Conservation (phyloP, 2,329 filamentous ascomycete genomes). For the Paraconiothyrium brasiliense region DNA sequence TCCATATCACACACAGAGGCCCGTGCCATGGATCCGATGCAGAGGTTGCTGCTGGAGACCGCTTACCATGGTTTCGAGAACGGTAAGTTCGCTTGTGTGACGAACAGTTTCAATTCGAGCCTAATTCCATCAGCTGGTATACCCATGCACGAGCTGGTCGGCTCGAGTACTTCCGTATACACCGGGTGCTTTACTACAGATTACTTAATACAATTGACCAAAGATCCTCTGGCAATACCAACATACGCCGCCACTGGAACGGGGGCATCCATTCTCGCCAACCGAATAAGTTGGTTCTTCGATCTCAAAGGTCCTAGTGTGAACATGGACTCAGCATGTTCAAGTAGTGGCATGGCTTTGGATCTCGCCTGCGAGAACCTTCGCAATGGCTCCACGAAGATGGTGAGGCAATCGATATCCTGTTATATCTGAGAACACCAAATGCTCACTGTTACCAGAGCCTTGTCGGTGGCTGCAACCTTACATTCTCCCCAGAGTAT, state of each 20-base stretch:
- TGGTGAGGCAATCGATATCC: slow-evolving; percentile 16
- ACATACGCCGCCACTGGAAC: slow-evolving; percentile 16
- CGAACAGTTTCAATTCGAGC: neutral
- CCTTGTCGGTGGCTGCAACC: slow-evolving; percentile 21
- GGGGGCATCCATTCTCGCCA: slow-evolving; percentile 37
- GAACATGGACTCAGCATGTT: slow-evolving; percentile 35
- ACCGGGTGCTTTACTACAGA: neutral
- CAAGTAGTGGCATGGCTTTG: slow-evolving; percentile 26
- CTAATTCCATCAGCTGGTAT: slow-evolving; percentile 45
- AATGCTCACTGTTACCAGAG: slow-evolving; percentile 1
- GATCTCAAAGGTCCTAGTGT: slow-evolving; percentile 32
- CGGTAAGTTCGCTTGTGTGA: slow-evolving; percentile 16
- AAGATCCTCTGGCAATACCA: slow-evolving; percentile 1
- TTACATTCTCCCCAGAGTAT: slow-evolving; percentile 6
- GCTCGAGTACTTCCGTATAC: neutral
- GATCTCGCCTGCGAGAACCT: slow-evolving; percentile 26
- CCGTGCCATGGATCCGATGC: slow-evolving; percentile 30
- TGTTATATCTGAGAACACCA: neutral
- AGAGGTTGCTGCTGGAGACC: slow-evolving; percentile 28
- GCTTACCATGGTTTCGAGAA: slow-evolving; percentile 34
- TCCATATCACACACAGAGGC: slow-evolving; percentile 23
- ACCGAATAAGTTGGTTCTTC: slow-evolving; percentile 32
- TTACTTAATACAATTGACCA: neutral
- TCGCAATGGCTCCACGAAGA: slow-evolving; percentile 5
- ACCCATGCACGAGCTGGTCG: neutral